Conservation (phyloP, 768 basidiomycete genomes). For the Gymnopilus dilepis region DNA sequence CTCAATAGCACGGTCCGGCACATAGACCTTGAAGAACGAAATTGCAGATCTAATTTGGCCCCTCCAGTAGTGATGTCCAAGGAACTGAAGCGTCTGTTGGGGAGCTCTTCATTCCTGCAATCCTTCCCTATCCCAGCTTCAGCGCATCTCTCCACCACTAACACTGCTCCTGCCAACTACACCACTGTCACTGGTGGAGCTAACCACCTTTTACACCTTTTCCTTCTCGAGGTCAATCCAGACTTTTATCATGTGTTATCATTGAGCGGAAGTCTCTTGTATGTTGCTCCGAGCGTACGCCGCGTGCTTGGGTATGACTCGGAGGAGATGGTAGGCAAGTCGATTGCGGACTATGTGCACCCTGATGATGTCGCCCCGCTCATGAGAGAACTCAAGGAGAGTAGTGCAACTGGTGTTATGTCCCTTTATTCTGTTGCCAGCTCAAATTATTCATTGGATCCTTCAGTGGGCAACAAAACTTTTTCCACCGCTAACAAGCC, state of each 20-base stretch:
- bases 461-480: too few species aligned
- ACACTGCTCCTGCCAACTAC: conserved; percentile 22
- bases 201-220: conserved; percentile 56
- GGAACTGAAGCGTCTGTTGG: conserved; percentile 54
- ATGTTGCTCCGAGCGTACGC: conserved; percentile 83
- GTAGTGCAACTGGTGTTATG: conserved; percentile 38
- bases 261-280: conserved; percentile 91
- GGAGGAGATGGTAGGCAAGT: conserved; percentile 79
- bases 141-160: conserved; percentile 29
- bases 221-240: conserved; percentile 65
- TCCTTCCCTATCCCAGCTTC: conserved; percentile 48
- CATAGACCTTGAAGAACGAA: conserved; percentile 17
- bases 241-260: conserved; percentile 93
- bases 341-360: conserved; percentile 83
- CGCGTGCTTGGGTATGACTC: conserved; percentile 87
- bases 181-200: conserved; percentile 30
- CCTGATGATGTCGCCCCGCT: conserved; percentile 89
- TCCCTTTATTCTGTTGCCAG: background rate
- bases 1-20: background rate
- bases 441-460: too few species aligned
- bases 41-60: conserved; percentile 36
- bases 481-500: background rate
- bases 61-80: conserved; percentile 50
- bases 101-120: conserved; percentile 50
- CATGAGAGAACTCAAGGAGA: conserved; percentile 90